Evolutionary conservation across 139 green algal species (phyloP).

Genomic region (Pycnococcus provasolii): DNA sequence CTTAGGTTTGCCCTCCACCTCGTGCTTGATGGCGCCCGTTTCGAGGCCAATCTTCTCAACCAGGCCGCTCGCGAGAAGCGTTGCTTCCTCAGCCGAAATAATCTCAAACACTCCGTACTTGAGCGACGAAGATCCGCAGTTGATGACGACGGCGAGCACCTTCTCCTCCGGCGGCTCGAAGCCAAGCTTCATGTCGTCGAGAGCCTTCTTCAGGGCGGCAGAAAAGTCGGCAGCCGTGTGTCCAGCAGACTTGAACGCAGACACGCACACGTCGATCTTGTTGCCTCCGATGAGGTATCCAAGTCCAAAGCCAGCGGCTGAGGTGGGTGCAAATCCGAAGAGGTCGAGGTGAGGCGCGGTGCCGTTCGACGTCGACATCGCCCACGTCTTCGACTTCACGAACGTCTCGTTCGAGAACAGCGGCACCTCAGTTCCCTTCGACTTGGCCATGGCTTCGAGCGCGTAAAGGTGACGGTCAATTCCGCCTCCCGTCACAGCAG

Average conservation of each 20-base stretch:
- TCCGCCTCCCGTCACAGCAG: not conserved
- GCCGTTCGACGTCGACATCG: not conserved
- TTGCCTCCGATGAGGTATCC: not conserved
- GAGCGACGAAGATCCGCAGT: not conserved
- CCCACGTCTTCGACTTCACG: not conserved
- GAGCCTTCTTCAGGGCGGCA: too few relatives aligned
- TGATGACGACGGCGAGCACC: not conserved
- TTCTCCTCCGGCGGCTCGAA: not conserved
- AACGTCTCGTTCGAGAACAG: not conserved
- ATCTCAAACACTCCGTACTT: slow-evolving; percentile 2
- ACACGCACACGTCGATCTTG: not conserved
- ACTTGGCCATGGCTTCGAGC: not conserved
- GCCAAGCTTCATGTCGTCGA: too few relatives aligned
- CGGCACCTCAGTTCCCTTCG: not conserved
- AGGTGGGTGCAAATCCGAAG: not conserved
- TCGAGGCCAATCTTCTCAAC: slow-evolving; percentile 1
- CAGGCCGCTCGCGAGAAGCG: not conserved
- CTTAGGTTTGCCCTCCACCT: not conserved
- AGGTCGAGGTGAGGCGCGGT: not conserved
- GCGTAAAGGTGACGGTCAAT: not conserved
- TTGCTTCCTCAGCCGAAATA: not conserved
- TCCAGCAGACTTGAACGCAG: too few relatives aligned
- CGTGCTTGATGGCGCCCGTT: not conserved
- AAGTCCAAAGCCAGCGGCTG: not conserved
- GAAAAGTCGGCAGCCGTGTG: too few relatives aligned